These are phyloP conservation scores for Quercus cerris DNA, from an alignment of 306 rosid genomes.

Conservation along the genomic window DNA sequence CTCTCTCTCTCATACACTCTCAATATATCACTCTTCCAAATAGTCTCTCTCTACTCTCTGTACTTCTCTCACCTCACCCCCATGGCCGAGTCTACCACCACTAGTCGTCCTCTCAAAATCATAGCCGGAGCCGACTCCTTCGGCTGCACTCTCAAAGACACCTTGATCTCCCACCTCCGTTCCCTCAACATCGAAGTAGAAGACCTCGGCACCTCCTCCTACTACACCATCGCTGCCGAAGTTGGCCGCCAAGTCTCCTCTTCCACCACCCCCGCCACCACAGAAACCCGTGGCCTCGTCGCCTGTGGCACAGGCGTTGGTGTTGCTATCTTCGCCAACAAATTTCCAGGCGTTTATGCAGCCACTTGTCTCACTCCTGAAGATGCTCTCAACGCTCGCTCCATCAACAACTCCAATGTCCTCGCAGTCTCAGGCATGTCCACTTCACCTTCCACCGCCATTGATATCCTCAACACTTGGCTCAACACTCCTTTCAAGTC, in stretches of 20 bases:
- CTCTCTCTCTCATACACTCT: neutral
- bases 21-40: neutral
- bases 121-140: constrained; percentile 73
- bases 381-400: constrained; percentile 71
- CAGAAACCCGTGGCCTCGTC: constrained; percentile 62
- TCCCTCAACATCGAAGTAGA: constrained; percentile 67
- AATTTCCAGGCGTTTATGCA: constrained; percentile 75
- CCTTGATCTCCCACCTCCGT: constrained; percentile 61
- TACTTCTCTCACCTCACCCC: neutral
- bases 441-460: constrained; percentile 52
- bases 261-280: constrained; percentile 16
- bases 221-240: constrained; percentile 85
- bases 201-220: constrained; percentile 80
- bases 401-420: constrained; percentile 86
- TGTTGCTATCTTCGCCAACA: constrained; percentile 88
- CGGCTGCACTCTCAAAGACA: constrained; percentile 71
- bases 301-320: constrained; percentile 91
- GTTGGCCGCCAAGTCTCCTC: constrained; percentile 82
- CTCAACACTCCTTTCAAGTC: constrained; percentile 76
- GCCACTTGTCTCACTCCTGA: constrained; percentile 57
- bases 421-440: constrained; percentile 80
- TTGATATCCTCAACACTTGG: constrained; percentile 64
- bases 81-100: constrained; percentile 32
- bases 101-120: constrained; percentile 42
- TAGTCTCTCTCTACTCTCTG: neutral